Evolutionary conservation across 2,329 filamentous ascomycete genomes (phyloP).

Genomic region (Fusarium haematococcum): DNA sequence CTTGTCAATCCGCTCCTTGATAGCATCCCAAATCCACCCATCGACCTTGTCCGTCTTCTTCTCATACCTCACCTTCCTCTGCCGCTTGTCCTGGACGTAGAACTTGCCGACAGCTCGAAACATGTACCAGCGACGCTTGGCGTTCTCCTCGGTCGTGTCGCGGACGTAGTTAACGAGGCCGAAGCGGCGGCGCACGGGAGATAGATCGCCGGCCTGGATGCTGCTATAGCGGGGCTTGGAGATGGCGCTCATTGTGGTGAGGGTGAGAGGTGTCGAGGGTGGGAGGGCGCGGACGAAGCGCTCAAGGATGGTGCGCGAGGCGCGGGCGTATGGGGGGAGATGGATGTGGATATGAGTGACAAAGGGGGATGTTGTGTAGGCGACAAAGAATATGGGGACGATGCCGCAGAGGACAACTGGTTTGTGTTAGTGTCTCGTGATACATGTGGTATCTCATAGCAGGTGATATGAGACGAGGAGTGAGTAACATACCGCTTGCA

Average conservation of each 20-base stretch:
- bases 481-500: constrained; percentile 51
- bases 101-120: constrained; percentile 55
- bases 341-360: constrained; percentile 79
- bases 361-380: constrained; percentile 75
- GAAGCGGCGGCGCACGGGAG: constrained; percentile 46
- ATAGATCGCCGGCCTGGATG: constrained; percentile 54
- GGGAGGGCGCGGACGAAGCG: constrained; percentile 63
- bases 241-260: constrained; percentile 68
- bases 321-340: constrained; percentile 73
- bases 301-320: constrained; percentile 66
- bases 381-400: constrained; percentile 73
- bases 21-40: constrained; percentile 56
- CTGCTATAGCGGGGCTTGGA: constrained; percentile 65
- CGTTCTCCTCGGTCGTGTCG: constrained; percentile 50
- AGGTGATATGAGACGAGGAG: neutral
- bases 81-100: constrained; percentile 49
- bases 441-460: neutral
- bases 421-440: constrained; percentile 2
- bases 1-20: constrained; percentile 50
- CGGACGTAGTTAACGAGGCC: constrained; percentile 57
- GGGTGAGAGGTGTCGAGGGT: constrained; percentile 58
- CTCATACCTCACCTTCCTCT: constrained; percentile 39
- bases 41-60: constrained; percentile 49
- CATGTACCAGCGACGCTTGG: constrained; percentile 54
- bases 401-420: constrained; percentile 70